These are phyloP conservation scores for Misopates orontium DNA, from an alignment of 257 asterid genomes.

Conservation along the genomic window DNA sequence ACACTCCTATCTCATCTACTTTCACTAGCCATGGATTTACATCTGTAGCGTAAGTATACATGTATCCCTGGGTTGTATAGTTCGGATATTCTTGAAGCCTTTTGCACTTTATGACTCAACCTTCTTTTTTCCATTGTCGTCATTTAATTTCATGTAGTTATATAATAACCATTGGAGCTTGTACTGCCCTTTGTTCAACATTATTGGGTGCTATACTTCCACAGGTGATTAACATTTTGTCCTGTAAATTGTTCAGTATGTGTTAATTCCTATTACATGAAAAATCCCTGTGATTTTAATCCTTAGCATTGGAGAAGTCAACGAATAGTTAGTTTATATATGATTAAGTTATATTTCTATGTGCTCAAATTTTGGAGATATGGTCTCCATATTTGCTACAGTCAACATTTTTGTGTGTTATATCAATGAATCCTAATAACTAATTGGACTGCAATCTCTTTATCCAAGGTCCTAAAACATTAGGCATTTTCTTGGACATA, in stretches of 20 bases:
- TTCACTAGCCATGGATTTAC: slow-evolving; percentile 67
- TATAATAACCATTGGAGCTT: slow-evolving; percentile 77
- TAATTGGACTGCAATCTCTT: too few species aligned
- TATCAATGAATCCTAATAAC: too few species aligned
- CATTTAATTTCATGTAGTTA: slow-evolving; percentile 47
- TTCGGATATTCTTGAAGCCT: slow-evolving; percentile 18
- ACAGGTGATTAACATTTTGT: slow-evolving; percentile 53
- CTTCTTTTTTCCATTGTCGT: slow-evolving; percentile 1
- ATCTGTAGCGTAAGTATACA: slow-evolving; percentile 90
- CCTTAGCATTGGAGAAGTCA: too few species aligned
- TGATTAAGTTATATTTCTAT: too few species aligned
- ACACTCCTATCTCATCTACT: slow-evolving; percentile 97
- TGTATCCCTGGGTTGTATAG: not conserved
- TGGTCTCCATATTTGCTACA: too few species aligned
- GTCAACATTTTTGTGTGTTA: too few species aligned
- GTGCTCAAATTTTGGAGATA: too few species aligned
- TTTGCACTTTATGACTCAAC: not conserved
- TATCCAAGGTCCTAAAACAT: too few species aligned
- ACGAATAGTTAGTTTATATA: too few species aligned
- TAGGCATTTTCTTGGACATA: too few species aligned
- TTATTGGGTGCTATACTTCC: slow-evolving; percentile 94
- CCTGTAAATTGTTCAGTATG: not conserved
- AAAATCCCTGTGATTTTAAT: too few species aligned
- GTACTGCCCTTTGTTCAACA: slow-evolving; percentile 93
- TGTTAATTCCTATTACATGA: too few species aligned